phyloP scores from a whole-genome alignment of 331 rosid genomes.

The Quercus phellos region DNA sequence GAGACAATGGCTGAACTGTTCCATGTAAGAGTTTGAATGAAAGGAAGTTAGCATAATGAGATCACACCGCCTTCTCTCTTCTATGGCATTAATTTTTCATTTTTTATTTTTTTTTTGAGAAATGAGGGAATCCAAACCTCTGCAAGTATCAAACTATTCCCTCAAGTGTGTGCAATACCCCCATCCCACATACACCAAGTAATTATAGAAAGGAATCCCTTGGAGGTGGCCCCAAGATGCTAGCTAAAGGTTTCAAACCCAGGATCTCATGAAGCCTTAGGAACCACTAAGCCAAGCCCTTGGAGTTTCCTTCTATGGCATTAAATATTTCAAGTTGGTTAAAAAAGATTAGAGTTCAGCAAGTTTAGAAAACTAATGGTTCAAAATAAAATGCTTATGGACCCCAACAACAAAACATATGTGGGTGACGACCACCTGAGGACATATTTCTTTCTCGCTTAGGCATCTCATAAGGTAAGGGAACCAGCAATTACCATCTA shows the following conservation, averaged over 20 bases:
- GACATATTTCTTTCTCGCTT: not conserved
- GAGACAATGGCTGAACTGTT: not conserved
- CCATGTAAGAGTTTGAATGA: not conserved
- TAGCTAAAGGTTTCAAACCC: no score
- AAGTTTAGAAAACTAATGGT: not conserved
- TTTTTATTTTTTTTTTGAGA: no score
- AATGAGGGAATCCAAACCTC: no score
- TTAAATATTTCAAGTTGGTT: not conserved
- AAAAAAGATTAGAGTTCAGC: not conserved
- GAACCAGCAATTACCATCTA: not conserved
- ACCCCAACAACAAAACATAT: not conserved
- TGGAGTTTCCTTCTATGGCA: not conserved
- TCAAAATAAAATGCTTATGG: not conserved
- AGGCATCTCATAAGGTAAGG: not conserved
- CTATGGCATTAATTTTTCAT: not conserved
- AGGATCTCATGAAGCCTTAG: no score
- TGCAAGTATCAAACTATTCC: no score
- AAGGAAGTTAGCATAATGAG: not conserved
- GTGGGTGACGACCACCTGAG: not conserved
- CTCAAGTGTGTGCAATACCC: no score
- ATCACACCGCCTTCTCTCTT: not conserved
- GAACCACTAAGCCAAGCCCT: no score
- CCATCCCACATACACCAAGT: no score
- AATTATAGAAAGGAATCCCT: no score
- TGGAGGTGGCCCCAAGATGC: no score